Evolutionary conservation across 352 stramenopile species (phyloP), one percentile per base, ranked within the genome.

Genomic region (Phytophthora syringae): DNA sequence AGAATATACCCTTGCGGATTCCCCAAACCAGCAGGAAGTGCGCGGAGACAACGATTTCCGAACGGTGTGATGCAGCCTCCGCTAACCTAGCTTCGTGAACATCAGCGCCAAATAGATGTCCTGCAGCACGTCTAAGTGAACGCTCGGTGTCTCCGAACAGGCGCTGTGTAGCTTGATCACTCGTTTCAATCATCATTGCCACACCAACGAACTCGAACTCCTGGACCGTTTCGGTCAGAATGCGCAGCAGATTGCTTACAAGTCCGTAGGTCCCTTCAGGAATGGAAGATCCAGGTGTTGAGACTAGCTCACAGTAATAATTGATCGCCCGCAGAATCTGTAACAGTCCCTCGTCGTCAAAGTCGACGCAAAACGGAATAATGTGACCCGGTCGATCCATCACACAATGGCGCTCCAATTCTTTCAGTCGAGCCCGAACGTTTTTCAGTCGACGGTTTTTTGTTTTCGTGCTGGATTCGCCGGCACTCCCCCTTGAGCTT

Each of bases 361-460:
- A 90, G 56, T 90, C 80, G 10, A 85, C 53, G 36, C 69, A 87
- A 64, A 89, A 93, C 1, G 84, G 84, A 34, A 91, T 71, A 30
- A 82, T 68, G 48, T 89, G 86, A 15, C 82, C 84, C 15, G 67
- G 68, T 39, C 57, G 57, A 75, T 93, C 82, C 7, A 55, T 52
- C 9, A 66, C 18, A 21, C 47, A 30, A 40, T 84, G 34, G 11
- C 77, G 61, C 16, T 80, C 60, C 25, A 89, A 42, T 50, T 74
- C 72, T 51, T 75, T 74, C 18, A 88, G 64, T 5, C 80, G 63
- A 16, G 54, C 67, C 28, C 71, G 75, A 63, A 93, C 70, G 44
- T 93, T 93, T 50, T 83, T 87, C 27, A 92, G 74, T 55, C 74
- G 64, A 27, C 82, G 76, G 28, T 69, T 60, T 52, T 80, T 86